Conservation (phyloP, 495 filamentous ascomycete genomes). For the Penicillium alfredii region DNA sequence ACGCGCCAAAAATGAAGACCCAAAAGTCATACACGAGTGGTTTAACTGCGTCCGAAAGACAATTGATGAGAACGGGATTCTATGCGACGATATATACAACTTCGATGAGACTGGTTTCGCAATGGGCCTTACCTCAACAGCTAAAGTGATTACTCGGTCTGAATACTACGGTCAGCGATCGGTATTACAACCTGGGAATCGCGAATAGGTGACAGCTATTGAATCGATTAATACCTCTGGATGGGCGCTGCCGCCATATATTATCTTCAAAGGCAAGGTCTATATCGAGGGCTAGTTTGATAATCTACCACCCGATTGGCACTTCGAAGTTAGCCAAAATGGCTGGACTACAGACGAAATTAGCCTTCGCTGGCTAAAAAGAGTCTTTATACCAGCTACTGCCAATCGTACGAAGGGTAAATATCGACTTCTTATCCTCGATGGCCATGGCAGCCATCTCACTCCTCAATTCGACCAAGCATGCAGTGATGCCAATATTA, state of each 20-base stretch:
- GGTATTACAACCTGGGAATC: background rate
- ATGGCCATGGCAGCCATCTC: slow-evolving; percentile 21
- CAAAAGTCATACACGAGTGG: slow-evolving; percentile 28
- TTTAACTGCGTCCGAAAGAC: slow-evolving; percentile 30
- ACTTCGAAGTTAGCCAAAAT: background rate
- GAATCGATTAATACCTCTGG: background rate
- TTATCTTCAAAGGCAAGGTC: background rate
- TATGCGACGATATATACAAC: slow-evolving; percentile 39
- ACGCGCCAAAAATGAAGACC: slow-evolving; percentile 32
- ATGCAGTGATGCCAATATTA: slow-evolving; percentile 16
- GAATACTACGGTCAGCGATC: background rate
- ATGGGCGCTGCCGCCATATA: background rate
- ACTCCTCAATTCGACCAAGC: slow-evolving; percentile 17
- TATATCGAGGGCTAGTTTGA: slow-evolving; percentile 17
- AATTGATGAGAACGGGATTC: slow-evolving; percentile 29
- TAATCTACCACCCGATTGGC: slow-evolving; percentile 7
- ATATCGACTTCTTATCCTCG: slow-evolving; percentile 19
- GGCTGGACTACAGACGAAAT: slow-evolving; percentile 13
- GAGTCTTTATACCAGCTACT: slow-evolving; percentile 2
- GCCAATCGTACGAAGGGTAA: slow-evolving; percentile 1
- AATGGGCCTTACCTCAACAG: slow-evolving; percentile 30
- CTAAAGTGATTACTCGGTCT: slow-evolving; percentile 15
- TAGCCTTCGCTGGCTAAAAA: background rate
- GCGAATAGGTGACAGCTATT: slow-evolving; percentile 1
- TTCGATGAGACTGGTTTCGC: slow-evolving; percentile 43